Evolutionary conservation across 2,329 filamentous ascomycete species (phyloP).

Genomic region (Atkinsonella texensis): DNA sequence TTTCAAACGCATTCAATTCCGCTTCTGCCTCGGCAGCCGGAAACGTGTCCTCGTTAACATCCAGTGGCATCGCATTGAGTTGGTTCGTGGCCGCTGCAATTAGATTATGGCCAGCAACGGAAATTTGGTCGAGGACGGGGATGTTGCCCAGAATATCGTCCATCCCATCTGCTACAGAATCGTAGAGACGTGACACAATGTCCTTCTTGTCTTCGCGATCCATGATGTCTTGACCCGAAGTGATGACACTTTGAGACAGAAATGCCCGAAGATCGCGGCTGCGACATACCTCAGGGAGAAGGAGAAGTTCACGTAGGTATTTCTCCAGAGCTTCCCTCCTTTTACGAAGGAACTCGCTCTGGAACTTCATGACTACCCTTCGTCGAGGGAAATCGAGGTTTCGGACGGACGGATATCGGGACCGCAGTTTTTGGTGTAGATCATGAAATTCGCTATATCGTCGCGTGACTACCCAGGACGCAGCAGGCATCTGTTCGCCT

Average conservation of each 20-base stretch:
- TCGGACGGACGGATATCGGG: conserved; percentile 75
- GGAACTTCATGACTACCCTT: conserved; percentile 90
- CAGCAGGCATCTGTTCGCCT: conserved; percentile 93
- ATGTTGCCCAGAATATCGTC: conserved; percentile 96
- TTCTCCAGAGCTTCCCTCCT: conserved; percentile 71
- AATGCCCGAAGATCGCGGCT: conserved; percentile 88
- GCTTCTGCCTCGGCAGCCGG: conserved; percentile 72
- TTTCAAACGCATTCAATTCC: conserved; percentile 85
- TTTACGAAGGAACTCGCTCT: conserved; percentile 91
- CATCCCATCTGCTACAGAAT: conserved; percentile 94
- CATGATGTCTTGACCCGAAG: conserved; percentile 44
- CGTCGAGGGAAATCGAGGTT: conserved; percentile 85
- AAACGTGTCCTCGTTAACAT: conserved; percentile 36
- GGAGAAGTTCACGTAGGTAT: conserved; percentile 71
- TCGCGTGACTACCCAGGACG: conserved; percentile 83
- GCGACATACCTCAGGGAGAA: conserved; percentile 84
- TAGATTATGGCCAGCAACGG: conserved; percentile 81
- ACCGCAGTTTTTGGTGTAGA: conserved; percentile 76
- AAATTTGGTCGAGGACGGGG: conserved; percentile 87
- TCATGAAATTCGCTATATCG: conserved; percentile 97
- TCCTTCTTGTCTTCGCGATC: conserved; percentile 60
- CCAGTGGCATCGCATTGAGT: conserved; percentile 43
- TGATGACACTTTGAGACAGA: conserved; percentile 74
- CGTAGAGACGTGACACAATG: conserved; percentile 89
- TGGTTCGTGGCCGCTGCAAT: conserved; percentile 63